phyloP scores from a whole-genome alignment of 2,329 filamentous ascomycete genomes.

The Orbilia javanica region DNA sequence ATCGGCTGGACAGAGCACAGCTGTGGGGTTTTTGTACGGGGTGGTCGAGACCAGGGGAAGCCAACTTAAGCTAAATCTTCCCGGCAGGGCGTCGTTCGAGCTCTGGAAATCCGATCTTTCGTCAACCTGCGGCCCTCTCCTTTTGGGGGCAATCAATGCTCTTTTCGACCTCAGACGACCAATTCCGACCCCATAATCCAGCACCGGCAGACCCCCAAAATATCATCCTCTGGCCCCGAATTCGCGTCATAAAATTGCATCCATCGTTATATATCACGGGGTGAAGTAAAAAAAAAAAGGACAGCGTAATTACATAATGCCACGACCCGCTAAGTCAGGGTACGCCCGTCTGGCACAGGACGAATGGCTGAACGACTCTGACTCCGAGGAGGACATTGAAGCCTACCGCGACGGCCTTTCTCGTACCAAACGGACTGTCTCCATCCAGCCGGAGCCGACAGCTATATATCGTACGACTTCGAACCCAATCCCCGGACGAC shows the following conservation, averaged over 20 bases:
- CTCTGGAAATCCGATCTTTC: neutral
- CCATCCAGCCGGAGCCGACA: constrained; percentile 66
- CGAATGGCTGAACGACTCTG: constrained; percentile 79
- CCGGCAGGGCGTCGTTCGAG: constrained; percentile 4
- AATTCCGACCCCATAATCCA: neutral
- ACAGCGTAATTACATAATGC: constrained; percentile 68
- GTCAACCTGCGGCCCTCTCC: constrained; percentile 18
- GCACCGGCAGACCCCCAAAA: neutral
- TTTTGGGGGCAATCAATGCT: constrained; percentile 16
- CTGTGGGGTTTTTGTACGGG: neutral
- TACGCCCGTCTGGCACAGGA: constrained; percentile 88
- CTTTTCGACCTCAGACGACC: constrained; percentile 12
- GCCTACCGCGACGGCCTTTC: constrained; percentile 61
- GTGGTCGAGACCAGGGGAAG: constrained; percentile 8
- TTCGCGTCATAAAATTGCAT: neutral
- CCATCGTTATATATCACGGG: neutral
- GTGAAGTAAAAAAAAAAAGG: neutral
- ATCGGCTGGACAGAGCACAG: neutral
- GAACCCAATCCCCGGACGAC: constrained; percentile 65
- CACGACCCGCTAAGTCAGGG: constrained; percentile 80
- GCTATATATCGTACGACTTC: constrained; percentile 64
- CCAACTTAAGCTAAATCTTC: neutral
- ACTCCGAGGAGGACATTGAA: constrained; percentile 73
- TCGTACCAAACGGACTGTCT: constrained; percentile 70
- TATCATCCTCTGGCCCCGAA: neutral